Evolutionary conservation across 495 filamentous ascomycete species (phyloP).

Genomic region (Annulohypoxylon bovei): DNA sequence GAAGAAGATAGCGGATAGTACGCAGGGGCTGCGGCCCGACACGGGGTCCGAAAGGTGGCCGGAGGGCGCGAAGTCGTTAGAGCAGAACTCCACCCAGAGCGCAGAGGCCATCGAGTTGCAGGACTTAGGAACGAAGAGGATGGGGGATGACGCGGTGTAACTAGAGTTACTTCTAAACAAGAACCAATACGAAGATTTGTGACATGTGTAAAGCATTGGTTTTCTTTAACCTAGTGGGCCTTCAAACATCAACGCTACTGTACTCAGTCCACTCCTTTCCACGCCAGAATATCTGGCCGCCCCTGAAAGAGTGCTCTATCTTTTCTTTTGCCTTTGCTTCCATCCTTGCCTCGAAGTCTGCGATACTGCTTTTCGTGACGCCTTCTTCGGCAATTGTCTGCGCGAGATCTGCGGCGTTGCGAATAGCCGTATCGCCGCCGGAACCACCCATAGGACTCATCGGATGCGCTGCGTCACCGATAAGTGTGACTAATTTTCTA

Average conservation of each 20-base stretch:
- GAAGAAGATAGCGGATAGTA: not conserved
- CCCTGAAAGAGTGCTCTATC: slow-evolving; percentile 43
- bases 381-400: slow-evolving; percentile 36
- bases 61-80: not conserved
- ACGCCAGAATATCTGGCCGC: slow-evolving; percentile 43
- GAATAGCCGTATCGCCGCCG: slow-evolving; percentile 44
- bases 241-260: slow-evolving; percentile 30
- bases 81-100: not conserved
- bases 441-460: slow-evolving; percentile 47
- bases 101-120: not conserved
- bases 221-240: not conserved
- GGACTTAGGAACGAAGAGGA: not conserved
- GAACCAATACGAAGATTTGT: too few relatives aligned
- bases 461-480: slow-evolving; percentile 44
- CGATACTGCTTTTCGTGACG: slow-evolving; percentile 24
- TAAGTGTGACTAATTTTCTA: slow-evolving; percentile 37
- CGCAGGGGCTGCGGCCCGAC: not conserved
- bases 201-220: too few relatives aligned
- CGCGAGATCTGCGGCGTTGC: slow-evolving; percentile 44
- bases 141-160: not conserved
- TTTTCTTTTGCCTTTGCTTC: slow-evolving; percentile 36
- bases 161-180: too few relatives aligned
- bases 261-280: slow-evolving; percentile 45
- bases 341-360: slow-evolving; percentile 45
- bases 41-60: not conserved